These are phyloP conservation scores for Spergularia marina DNA, from an alignment of 148 eudicot genomes.

Conservation along the genomic window DNA sequence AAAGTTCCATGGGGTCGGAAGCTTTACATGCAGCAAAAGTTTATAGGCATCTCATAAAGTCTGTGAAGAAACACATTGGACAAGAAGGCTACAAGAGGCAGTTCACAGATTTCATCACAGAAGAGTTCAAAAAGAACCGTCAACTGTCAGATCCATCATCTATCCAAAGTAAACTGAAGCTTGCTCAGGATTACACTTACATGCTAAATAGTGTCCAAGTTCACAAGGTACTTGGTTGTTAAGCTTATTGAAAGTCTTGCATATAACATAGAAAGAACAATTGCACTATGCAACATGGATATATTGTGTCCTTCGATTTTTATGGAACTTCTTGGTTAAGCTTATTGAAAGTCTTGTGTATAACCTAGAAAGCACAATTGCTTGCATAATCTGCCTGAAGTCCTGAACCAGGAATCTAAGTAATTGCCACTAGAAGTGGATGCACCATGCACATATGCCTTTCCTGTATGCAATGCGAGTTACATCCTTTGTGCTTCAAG, in stretches of 20 bases:
- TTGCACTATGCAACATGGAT: constrained; percentile 3
- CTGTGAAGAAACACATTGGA: constrained; percentile 75
- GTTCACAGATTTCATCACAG: constrained; percentile 50
- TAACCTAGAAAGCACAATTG: no score
- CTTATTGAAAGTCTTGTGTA: no score
- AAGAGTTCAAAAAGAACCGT: constrained; percentile 57
- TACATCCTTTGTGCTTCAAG: not conserved
- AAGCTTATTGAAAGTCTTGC: not conserved
- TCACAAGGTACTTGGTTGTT: constrained; percentile 54
- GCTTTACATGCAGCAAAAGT: constrained; percentile 47
- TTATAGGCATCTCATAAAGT: constrained; percentile 65
- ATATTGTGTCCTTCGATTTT: not conserved
- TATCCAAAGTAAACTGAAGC: constrained; percentile 53
- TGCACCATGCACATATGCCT: no score
- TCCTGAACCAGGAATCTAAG: no score
- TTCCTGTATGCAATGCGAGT: not conserved
- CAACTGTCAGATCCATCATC: constrained; percentile 39
- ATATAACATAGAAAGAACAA: not conserved
- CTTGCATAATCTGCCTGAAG: no score
- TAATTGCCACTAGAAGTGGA: no score
- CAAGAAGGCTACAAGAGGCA: constrained; percentile 59
- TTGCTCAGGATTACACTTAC: constrained; percentile 63
- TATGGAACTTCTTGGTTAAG: no score
- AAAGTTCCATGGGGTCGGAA: constrained; percentile 55
- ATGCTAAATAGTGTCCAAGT: constrained; percentile 79